Evolutionary conservation across 1,284 basidiomycete species (phyloP).

Genomic region (Omphalotus olearius): DNA sequence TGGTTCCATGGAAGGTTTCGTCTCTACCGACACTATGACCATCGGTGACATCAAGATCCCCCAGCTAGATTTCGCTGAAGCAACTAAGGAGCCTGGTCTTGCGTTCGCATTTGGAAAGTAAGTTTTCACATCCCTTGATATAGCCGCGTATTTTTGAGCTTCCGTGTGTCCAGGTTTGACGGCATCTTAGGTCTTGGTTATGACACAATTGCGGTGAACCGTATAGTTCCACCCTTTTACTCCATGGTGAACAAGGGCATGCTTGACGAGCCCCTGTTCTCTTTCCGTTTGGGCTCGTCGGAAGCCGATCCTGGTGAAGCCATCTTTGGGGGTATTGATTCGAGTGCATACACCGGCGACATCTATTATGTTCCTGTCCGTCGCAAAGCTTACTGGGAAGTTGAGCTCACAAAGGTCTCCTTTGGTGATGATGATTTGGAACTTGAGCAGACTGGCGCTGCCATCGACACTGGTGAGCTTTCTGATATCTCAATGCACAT

Average conservation of each 20-base stretch:
- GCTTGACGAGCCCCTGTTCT: slow-evolving; percentile 85
- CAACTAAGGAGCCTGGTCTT: slow-evolving; percentile 94
- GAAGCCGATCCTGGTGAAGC: slow-evolving; percentile 92
- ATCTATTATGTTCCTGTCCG: slow-evolving; percentile 90
- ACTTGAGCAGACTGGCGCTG: slow-evolving; percentile 89
- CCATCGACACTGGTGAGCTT: slow-evolving; percentile 86
- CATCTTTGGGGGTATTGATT: slow-evolving; percentile 91
- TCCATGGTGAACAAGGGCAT: slow-evolving; percentile 86
- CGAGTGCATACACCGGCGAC: slow-evolving; percentile 75
- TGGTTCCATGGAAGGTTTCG: slow-evolving; percentile 95
- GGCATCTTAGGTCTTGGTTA: slow-evolving; percentile 96
- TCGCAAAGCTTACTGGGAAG: slow-evolving; percentile 98
- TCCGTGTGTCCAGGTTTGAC: slow-evolving; percentile 65
- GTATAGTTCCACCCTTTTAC: slow-evolving; percentile 94
- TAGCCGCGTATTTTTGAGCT: slow-evolving; percentile 1
- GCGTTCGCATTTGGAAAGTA: slow-evolving; percentile 96
- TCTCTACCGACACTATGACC: slow-evolving; percentile 79
- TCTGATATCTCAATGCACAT: neutral
- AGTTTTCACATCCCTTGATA: slow-evolving; percentile 25
- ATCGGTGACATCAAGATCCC: slow-evolving; percentile 86
- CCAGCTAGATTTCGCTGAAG: slow-evolving; percentile 92
- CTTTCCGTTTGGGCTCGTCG: slow-evolving; percentile 90
- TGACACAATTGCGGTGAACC: slow-evolving; percentile 95
- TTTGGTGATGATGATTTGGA: slow-evolving; percentile 87
- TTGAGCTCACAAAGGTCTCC: slow-evolving; percentile 82